phyloP scores from a whole-genome alignment of 108 stramenopile genomes.

The Seminavis robusta region DNA sequence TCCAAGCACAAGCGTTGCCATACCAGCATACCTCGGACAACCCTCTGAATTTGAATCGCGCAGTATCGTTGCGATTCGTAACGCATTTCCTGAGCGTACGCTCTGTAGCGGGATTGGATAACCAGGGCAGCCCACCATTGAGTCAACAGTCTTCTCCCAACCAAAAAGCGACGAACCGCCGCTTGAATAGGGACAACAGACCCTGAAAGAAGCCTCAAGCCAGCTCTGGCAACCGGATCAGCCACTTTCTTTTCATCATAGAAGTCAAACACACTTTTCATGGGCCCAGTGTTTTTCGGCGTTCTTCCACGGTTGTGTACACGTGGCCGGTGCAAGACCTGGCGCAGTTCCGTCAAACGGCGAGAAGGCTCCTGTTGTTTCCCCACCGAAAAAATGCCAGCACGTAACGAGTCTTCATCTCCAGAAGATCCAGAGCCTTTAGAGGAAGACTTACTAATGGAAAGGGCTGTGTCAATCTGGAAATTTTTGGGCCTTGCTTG shows the following conservation, averaged over 20 bases:
- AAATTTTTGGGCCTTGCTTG: too few species aligned
- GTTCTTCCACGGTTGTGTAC: too few species aligned
- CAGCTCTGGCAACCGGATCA: slow-evolving; percentile 79
- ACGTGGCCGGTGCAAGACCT: too few species aligned
- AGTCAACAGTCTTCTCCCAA: slow-evolving; percentile 49
- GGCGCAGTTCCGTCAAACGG: too few species aligned
- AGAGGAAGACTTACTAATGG: too few species aligned
- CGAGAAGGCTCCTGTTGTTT: too few species aligned
- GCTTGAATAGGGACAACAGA: slow-evolving; percentile 85
- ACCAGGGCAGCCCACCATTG: slow-evolving; percentile 74
- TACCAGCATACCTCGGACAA: slow-evolving; percentile 57
- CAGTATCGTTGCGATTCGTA: too few species aligned
- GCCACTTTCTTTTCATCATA: slow-evolving; percentile 42
- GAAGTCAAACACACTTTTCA: neutral
- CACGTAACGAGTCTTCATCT: too few species aligned
- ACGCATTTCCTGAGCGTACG: slow-evolving; percentile 30
- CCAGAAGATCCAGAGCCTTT: too few species aligned
- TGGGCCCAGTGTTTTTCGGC: neutral
- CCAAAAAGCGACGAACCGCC: slow-evolving; percentile 65
- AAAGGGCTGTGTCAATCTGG: too few species aligned
- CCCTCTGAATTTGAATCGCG: slow-evolving; percentile 9
- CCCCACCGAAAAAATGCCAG: too few species aligned
- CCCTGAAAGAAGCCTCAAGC: slow-evolving; percentile 68
- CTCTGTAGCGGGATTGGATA: slow-evolving; percentile 60
- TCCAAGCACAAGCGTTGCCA: slow-evolving; percentile 31